Conservation (phyloP, 805 yeast species). For the Teunomyces stri region DNA sequence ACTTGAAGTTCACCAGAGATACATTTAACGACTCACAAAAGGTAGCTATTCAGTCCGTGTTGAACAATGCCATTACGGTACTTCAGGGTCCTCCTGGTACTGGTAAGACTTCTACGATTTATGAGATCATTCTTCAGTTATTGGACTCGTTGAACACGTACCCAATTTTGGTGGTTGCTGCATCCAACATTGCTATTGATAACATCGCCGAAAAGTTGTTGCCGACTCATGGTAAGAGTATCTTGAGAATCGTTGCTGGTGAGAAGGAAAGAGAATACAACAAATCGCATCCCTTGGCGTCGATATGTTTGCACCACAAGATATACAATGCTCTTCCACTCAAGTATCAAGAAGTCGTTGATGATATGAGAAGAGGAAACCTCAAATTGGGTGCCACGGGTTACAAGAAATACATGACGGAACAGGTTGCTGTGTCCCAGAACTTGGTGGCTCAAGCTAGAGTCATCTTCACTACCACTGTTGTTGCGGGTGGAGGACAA, state of each 20-base stretch:
- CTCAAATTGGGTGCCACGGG: conserved; percentile 30
- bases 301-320: conserved; percentile 64
- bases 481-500: conserved; percentile 67
- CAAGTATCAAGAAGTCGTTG: conserved; percentile 40
- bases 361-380: conserved; percentile 37
- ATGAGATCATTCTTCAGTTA: conserved; percentile 49
- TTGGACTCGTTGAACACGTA: conserved; percentile 52
- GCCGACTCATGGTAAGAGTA: conserved; percentile 46
- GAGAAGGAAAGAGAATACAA: conserved; percentile 63
- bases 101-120: conserved; percentile 45
- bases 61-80: conserved; percentile 49
- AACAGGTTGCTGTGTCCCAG: conserved; percentile 44
- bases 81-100: conserved; percentile 46
- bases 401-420: conserved; percentile 49
- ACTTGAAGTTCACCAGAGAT: conserved; percentile 47
- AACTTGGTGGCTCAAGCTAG: conserved; percentile 60
- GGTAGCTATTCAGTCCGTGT: conserved; percentile 51
- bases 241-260: conserved; percentile 56
- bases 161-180: conserved; percentile 72
- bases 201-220: conserved; percentile 70
- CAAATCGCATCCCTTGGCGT: conserved; percentile 52
- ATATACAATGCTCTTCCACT: conserved; percentile 49
- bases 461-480: conserved; percentile 70
- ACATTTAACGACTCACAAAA: conserved; percentile 58
- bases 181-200: conserved; percentile 73